These are phyloP conservation scores for Gynandropsis gynandra DNA, from an alignment of 345 rosid species.

Conservation along the genomic window DNA sequence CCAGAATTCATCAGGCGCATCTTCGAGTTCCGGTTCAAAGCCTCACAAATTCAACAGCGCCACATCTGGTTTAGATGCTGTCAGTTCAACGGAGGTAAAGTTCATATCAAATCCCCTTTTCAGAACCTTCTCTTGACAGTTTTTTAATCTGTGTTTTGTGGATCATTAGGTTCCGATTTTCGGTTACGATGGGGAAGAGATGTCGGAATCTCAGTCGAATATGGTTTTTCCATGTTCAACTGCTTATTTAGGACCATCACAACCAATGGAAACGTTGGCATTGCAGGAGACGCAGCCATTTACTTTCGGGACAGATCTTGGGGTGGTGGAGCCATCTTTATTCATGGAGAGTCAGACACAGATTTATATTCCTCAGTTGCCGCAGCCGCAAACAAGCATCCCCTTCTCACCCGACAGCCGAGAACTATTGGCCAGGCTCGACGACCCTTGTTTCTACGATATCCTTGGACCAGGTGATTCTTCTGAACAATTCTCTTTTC, in stretches of 20 bases:
- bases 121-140: background rate
- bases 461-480: constrained; percentile 43
- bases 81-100: constrained; percentile 14
- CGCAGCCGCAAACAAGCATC: constrained; percentile 30
- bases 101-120: background rate
- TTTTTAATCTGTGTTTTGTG: background rate
- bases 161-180: constrained; percentile 28
- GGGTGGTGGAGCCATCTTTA: constrained; percentile 15
- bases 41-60: constrained; percentile 16
- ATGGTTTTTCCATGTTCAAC: constrained; percentile 28
- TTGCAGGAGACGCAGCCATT: constrained; percentile 34
- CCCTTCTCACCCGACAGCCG: constrained; percentile 48
- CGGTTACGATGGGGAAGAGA: constrained; percentile 35
- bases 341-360: constrained; percentile 18
- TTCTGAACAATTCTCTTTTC: constrained; percentile 33
- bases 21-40: constrained; percentile 27
- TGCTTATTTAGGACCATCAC: constrained; percentile 18
- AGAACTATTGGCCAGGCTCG: constrained; percentile 47
- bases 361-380: background rate
- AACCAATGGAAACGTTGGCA: constrained; percentile 21
- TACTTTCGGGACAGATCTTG: constrained; percentile 21
- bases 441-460: constrained; percentile 47
- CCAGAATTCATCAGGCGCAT: constrained; percentile 30
- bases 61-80: constrained; percentile 5
- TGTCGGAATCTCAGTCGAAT: constrained; percentile 15